Percentiles rank a stretch among this genome's conserved stretches.
phyloP scores from a whole-genome alignment of 768 basidiomycete species.

The Boletus speciosus region DNA sequence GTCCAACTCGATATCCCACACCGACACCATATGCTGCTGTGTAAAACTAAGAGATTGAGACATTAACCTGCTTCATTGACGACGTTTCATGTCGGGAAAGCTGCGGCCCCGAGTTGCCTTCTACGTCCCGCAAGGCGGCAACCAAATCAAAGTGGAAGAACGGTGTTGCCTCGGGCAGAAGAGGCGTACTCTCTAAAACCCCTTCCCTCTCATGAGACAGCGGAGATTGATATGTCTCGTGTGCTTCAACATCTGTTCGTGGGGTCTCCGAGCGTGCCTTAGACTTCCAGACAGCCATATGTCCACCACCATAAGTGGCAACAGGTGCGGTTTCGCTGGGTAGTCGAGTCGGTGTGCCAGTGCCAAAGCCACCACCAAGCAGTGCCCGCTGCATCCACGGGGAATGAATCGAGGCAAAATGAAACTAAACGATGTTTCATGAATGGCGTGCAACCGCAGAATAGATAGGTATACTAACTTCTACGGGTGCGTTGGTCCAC shows the following conservation, averaged over 20 bases:
- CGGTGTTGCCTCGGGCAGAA: conserved; percentile 58
- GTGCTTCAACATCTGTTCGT: conserved; percentile 33
- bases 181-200: conserved; percentile 19
- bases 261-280: not conserved
- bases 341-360: conserved; percentile 44
- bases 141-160: conserved; percentile 91
- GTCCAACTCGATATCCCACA: not conserved
- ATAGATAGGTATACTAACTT: conserved; percentile 40
- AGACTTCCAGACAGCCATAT: conserved; percentile 25
- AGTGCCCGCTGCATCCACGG: conserved; percentile 93
- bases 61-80: conserved; percentile 9
- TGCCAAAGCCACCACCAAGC: conserved; percentile 87
- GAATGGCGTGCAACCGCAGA: not conserved
- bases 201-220: not conserved
- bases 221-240: conserved; percentile 19
- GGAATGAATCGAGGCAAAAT: conserved; percentile 88
- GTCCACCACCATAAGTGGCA: conserved; percentile 56
- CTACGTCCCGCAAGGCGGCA: conserved; percentile 68
- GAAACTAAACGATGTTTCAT: conserved; percentile 57
- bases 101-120: conserved; percentile 32
- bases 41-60: not conserved
- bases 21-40: not conserved
- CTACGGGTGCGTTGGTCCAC: conserved; percentile 75
- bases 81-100: conserved; percentile 5
- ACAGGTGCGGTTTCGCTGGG: conserved; percentile 73